Evolutionary conservation across 306 rosid species (phyloP).

Genomic region (Senna siamea): DNA sequence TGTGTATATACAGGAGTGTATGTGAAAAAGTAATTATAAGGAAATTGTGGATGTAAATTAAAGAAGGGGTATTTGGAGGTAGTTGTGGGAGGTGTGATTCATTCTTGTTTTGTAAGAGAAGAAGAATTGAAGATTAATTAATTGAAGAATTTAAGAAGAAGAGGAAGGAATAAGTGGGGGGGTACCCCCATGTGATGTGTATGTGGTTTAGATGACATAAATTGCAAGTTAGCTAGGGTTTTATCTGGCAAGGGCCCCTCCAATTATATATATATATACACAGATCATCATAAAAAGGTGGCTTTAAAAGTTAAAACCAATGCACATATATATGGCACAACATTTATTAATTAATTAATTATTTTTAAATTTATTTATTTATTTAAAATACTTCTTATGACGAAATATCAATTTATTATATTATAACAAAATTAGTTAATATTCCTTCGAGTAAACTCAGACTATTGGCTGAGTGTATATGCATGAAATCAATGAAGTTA

Average conservation of each 20-base stretch:
- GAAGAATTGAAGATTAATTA: not conserved
- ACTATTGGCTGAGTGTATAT: too few species aligned
- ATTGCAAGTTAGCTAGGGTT: slow-evolving; percentile 63
- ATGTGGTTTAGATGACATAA: slow-evolving; percentile 58
- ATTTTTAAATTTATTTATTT: too few species aligned
- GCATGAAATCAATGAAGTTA: too few species aligned
- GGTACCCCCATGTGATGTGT: slow-evolving; percentile 72
- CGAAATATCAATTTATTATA: too few species aligned
- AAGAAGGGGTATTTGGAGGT: not conserved
- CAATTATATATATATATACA: not conserved
- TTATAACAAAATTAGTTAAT: too few species aligned
- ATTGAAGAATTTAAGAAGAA: not conserved
- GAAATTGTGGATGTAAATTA: not conserved
- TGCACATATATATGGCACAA: too few species aligned
- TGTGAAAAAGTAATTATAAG: not conserved
- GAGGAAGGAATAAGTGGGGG: slow-evolving; percentile 38
- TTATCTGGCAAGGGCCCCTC: slow-evolving; percentile 56
- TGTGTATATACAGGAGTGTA: not conserved
- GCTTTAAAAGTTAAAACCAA: too few species aligned
- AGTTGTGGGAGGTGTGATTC: not conserved
- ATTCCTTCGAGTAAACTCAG: too few species aligned
- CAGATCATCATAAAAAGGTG: too few species aligned
- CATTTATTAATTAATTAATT: too few species aligned
- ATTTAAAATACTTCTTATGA: too few species aligned
- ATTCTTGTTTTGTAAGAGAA: slow-evolving; percentile 40